Conservation (phyloP, 2,329 filamentous ascomycete species). For the Byssothecium circinans region DNA sequence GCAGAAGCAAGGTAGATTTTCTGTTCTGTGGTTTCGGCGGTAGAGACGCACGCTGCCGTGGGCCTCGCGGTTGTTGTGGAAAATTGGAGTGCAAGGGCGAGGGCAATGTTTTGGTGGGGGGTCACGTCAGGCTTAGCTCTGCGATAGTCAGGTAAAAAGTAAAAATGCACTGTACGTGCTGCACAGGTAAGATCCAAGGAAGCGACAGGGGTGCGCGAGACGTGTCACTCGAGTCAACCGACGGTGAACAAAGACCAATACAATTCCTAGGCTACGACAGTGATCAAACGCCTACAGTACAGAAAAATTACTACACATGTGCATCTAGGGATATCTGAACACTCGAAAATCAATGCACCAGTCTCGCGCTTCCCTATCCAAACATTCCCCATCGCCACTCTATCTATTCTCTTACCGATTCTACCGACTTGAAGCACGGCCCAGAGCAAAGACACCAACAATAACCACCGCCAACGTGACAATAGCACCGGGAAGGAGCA, state of each 20-base stretch:
- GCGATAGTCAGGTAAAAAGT: neutral
- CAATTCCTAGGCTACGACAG: conserved; percentile 2
- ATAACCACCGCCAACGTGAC: conserved; percentile 95
- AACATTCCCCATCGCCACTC: too few relatives aligned
- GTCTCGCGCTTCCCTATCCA: conserved; percentile 1
- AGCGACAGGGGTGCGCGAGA: too few relatives aligned
- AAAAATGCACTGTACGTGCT: neutral
- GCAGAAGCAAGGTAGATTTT: neutral
- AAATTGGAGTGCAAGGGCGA: neutral
- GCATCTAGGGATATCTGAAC: conserved; percentile 26
- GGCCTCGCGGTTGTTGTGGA: neutral
- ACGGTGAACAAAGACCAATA: neutral
- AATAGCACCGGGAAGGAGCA: conserved; percentile 90
- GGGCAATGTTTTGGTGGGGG: conserved; percentile 1
- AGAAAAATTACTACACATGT: conserved; percentile 8
- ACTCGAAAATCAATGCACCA: conserved; percentile 14
- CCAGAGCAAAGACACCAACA: conserved; percentile 86
- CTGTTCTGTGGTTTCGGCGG: neutral
- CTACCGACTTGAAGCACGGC: conserved; percentile 61
- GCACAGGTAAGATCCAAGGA: neutral
- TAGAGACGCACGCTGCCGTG: neutral
- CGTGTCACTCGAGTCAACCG: too few relatives aligned
- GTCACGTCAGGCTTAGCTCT: neutral
- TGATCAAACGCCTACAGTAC: conserved; percentile 13
- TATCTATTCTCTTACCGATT: neutral